These are phyloP conservation scores for Prunella vulgaris DNA, from an alignment of 257 asterid species.

Conservation along the genomic window DNA sequence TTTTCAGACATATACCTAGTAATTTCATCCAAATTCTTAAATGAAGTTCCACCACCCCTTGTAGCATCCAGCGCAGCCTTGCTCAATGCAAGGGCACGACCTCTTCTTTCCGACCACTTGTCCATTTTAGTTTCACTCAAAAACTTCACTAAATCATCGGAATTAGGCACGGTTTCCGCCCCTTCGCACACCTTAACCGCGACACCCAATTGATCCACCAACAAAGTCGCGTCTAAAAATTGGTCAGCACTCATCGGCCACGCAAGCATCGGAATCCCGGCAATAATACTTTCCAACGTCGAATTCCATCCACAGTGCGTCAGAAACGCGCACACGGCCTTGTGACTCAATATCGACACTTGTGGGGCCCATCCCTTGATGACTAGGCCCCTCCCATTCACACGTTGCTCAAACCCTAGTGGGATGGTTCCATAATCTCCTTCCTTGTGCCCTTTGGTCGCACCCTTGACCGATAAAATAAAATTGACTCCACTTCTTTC, in stretches of 20 bases:
- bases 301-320: constrained; percentile 90
- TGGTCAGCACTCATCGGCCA: constrained; percentile 96
- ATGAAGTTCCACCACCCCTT: constrained; percentile 51
- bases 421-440: constrained; percentile 44
- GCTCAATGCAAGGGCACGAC: constrained; percentile 33
- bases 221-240: constrained; percentile 44
- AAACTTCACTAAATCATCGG: constrained; percentile 32
- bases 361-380: constrained; percentile 83
- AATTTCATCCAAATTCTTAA: constrained; percentile 37
- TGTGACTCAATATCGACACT: constrained; percentile 49
- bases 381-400: constrained; percentile 53
- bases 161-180: constrained; percentile 33
- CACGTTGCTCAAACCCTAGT: constrained; percentile 58
- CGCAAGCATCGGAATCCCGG: constrained; percentile 61
- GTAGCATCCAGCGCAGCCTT: constrained; percentile 46
- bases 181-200: constrained; percentile 66
- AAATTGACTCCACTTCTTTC: constrained; percentile 59
- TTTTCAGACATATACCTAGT: constrained; percentile 21
- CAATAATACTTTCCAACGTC: constrained; percentile 39
- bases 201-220: constrained; percentile 53
- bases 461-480: constrained; percentile 43
- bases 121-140: constrained; percentile 24
- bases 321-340: constrained; percentile 35
- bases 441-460: constrained; percentile 46
- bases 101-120: constrained; percentile 34